A percentile compares a stretch with the other conserved stretches of the same genome.
Evolutionary conservation across 768 basidiomycete genomes (phyloP).

Genomic region (Xerocomus brunneocitrinus): DNA sequence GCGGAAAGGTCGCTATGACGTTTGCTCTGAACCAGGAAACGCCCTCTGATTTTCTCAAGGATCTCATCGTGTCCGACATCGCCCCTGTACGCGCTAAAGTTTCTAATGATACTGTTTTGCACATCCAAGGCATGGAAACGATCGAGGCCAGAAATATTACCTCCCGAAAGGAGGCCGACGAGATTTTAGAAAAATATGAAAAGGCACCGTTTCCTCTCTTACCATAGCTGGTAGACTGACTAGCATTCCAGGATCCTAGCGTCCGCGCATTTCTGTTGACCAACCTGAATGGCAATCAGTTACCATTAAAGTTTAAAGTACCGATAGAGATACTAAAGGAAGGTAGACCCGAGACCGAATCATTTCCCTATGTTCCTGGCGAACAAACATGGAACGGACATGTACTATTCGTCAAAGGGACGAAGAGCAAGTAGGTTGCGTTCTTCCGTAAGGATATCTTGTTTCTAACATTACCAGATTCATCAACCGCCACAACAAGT

Average conservation of each 20-base stretch:
- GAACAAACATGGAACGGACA: conserved; percentile 52
- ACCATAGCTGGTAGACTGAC: conserved; percentile 2
- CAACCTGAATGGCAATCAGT: conserved; percentile 50
- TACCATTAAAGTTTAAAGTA: conserved; percentile 60
- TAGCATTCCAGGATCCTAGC: conserved; percentile 52
- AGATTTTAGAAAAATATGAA: conserved; percentile 58
- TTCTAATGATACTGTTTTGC: conserved; percentile 61
- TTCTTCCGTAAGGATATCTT: not conserved
- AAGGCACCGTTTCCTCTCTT: conserved; percentile 36
- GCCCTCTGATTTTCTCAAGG: conserved; percentile 39
- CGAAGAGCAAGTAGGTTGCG: conserved; percentile 59
- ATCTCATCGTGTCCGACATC: conserved; percentile 79
- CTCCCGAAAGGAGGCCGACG: conserved; percentile 66
- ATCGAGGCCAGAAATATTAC: conserved; percentile 57
- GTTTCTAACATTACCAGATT: conserved; percentile 42
- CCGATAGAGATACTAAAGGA: conserved; percentile 63
- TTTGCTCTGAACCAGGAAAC: conserved; percentile 49
- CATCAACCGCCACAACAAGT: conserved; percentile 68
- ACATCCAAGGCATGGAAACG: conserved; percentile 69
- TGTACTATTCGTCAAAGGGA: conserved; percentile 74
- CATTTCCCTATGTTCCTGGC: conserved; percentile 67
- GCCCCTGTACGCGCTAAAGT: conserved; percentile 58
- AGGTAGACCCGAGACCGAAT: conserved; percentile 64
- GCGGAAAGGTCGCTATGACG: conserved; percentile 79
- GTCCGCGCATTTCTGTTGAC: conserved; percentile 84